phyloP scores from a whole-genome alignment of 1,139 yeast species.

The Debaryomycetaceae sp. region DNA sequence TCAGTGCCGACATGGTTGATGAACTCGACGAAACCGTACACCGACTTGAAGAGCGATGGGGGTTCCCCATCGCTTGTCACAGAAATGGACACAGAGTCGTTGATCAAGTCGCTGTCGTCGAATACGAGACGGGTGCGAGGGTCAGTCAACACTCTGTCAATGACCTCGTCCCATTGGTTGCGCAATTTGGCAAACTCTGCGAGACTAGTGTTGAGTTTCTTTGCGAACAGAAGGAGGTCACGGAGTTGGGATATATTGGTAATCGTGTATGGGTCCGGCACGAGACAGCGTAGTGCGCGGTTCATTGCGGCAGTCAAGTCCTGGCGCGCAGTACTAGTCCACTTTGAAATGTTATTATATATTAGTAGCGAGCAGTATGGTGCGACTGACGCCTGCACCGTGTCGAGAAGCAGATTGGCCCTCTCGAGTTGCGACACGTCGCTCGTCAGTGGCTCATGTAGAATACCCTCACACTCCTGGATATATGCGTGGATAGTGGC shows the following conservation, averaged over 20 bases:
- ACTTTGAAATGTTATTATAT: conserved; percentile 4
- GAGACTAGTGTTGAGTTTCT: conserved; percentile 6
- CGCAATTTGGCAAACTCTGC: conserved; percentile 4
- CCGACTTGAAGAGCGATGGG: conserved; percentile 13
- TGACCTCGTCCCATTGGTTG: conserved; percentile 5
- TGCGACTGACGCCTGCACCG: conserved; percentile 1
- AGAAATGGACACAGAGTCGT: conserved; percentile 3
- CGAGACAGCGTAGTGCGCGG: conserved; percentile 9
- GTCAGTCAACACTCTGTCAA: conserved; percentile 3
- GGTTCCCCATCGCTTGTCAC: conserved; percentile 1
- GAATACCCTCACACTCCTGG: conserved; percentile 4
- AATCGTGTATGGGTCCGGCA: conserved; percentile 16
- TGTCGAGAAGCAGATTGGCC: conserved; percentile 5
- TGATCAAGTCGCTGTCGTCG: conserved; percentile 3
- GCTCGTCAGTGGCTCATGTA: conserved; percentile 4
- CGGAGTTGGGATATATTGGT: conserved; percentile 8
- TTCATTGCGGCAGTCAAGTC: conserved; percentile 9
- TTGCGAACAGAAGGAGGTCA: conserved; percentile 7
- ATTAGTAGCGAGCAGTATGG: conserved; percentile 2
- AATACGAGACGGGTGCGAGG: conserved; percentile 1
- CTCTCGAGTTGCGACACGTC: conserved; percentile 9
- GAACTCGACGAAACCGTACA: conserved; percentile 18
- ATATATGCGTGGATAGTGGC: conserved; percentile 2
- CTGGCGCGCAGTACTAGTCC: conserved; percentile 3
- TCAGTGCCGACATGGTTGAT: conserved; percentile 16